Base-by-base conservation (phyloP, 2,329 filamentous ascomycete genomes). In the Claviceps humidiphila region DNA sequence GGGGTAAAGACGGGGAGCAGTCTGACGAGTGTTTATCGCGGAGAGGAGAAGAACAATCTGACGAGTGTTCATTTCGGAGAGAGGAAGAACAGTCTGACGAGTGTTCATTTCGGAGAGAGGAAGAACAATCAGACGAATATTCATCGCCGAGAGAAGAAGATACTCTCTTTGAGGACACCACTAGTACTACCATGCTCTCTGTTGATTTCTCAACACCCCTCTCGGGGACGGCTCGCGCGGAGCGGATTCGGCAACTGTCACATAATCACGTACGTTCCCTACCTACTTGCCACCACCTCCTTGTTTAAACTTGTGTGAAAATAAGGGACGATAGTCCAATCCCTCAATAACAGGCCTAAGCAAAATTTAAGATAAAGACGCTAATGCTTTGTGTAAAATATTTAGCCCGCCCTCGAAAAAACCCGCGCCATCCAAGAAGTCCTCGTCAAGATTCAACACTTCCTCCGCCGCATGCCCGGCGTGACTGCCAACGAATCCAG, bases 181-280 rank as follows among this genome's bases (percentile, higher is more conserved):
- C 30, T 11, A 34, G 30, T 34, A 34, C 30, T 34, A 61, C 53
- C 26, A 69, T 68, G 67, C 55, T 70, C 43, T 66, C 66, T 13
- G 64, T 70, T 51, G 65, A 69, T 59, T 70, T 70, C 50, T 64
- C 64, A n/a, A 64, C 66, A 24, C 68, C 68, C n/a, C 63, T 70
- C 1, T 61, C 63, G 4, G 68, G 66, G 39, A 57, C 61, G 54
- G 66, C 66, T 46, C 65, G 68, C 4, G 57, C 60, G 3, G 65
- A 68, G 51, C 60, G 64, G 47, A 64, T 70, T 51, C 66, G 67
- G 49, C 66, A 68, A 54, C 66, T 71, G 62, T 61, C 64, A 39
- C 67, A 65, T 49, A 68, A 66, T 40, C 68, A 71, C 55, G 68
- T 68, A 58, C 58, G 66, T 64, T 37, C 26, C 7, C 14, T n/a